Base-by-base conservation (phyloP, 495 filamentous ascomycete species). In the Staphylotrichum tortipilum region DNA sequence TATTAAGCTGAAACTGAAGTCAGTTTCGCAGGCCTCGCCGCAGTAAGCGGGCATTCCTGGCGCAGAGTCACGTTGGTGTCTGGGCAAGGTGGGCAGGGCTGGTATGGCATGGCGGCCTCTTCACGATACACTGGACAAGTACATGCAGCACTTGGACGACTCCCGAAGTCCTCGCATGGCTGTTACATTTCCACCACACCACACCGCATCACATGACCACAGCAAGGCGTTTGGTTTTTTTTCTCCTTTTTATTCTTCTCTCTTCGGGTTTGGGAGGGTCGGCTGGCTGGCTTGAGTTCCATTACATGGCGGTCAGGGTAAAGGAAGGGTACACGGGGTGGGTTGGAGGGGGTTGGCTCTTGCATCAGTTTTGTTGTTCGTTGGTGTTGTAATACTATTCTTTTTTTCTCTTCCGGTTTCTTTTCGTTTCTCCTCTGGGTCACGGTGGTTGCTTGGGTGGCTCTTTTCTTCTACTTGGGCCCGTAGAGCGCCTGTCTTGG, bases 1-100 rank as follows among this genome's bases (percentile, higher is more conserved):
- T 29, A 46, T 72, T 34, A 70, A 69, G 48, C 62, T 72, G 15
- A 72, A 70, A 55, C 15, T 72, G 26, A 69, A 66, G 51, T 37
- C 59, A 7, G 29, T 34, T 28, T 53, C 50, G 21, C 35, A 44
- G 17, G 17, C 44, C n/a, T 45, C 52, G 19, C 46, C 46, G 12
- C 45, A 45, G 34, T 30, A 33, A 10, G 26, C 26, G n/a, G n/a
- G n/a, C n/a, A n/a, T n/a, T n/a, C n/a, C n/a, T n/a, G n/a, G n/a
- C n/a, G n/a, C n/a, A n/a, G n/a, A n/a, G n/a, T n/a, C n/a, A n/a
- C n/a, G n/a, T n/a, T n/a, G n/a, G n/a, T n/a, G n/a, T n/a, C n/a
- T n/a, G n/a, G n/a, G n/a, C n/a, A n/a, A n/a, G n/a, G n/a, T n/a
- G n/a, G n/a, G n/a, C n/a, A n/a, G n/a, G n/a, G n/a, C n/a, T n/a